These are phyloP conservation scores for Thermothelomyces thermophilus DNA, from an alignment of 2,329 filamentous ascomycete genomes.

Conservation along the genomic window DNA sequence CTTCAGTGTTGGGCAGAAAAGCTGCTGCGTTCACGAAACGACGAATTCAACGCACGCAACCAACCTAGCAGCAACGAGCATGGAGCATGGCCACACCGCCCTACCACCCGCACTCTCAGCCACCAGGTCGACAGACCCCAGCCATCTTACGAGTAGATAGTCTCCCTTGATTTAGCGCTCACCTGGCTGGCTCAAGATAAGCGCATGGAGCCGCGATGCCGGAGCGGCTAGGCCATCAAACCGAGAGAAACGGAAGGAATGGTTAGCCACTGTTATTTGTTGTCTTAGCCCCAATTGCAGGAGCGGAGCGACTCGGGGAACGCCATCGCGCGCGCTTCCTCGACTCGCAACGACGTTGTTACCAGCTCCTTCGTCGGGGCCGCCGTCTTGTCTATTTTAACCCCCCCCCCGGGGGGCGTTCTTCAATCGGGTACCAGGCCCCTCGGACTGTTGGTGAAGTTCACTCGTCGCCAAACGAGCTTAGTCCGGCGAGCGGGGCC, in stretches of 20 bases:
- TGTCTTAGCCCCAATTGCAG: too few species aligned
- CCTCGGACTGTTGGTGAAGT: background rate
- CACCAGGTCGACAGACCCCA: background rate
- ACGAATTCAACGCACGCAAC: too few species aligned
- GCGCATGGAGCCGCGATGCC: slow-evolving; percentile 5
- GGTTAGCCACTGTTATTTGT: too few species aligned
- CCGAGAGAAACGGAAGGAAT: too few species aligned
- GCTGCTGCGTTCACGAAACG: too few species aligned
- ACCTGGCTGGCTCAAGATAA: too few species aligned
- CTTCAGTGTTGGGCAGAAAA: too few species aligned
- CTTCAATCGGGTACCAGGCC: background rate
- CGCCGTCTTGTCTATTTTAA: background rate
- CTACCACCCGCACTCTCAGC: background rate
- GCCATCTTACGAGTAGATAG: too few species aligned
- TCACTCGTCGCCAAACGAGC: slow-evolving; percentile 12
- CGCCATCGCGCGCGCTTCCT: background rate
- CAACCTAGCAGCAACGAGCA: too few species aligned
- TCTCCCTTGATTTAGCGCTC: too few species aligned
- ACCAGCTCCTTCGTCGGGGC: background rate
- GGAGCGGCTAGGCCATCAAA: slow-evolving; percentile 4
- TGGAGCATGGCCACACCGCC: background rate
- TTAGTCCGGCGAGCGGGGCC: background rate
- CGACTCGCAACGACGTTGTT: background rate
- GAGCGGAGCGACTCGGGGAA: slow-evolving; percentile 9
- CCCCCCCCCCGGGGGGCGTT: background rate